Evolutionary conservation across 2,329 filamentous ascomycete genomes (phyloP).

Genomic region (Bimuria novae-zelandiae): DNA sequence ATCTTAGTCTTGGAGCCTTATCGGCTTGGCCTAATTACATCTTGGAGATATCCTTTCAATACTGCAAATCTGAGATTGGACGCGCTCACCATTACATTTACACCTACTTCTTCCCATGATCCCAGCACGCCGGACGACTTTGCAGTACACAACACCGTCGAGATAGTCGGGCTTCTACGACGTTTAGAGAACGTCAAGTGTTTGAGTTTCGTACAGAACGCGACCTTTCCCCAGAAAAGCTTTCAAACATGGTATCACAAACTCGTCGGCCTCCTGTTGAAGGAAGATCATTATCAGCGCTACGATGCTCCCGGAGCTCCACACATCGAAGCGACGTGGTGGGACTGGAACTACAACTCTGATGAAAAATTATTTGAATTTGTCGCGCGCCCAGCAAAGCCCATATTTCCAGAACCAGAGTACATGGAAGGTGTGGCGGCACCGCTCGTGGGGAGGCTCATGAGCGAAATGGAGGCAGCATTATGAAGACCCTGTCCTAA

Average conservation of each 20-base stretch:
- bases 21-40: constrained; percentile 35
- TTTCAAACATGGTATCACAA: constrained; percentile 47
- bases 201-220: constrained; percentile 43
- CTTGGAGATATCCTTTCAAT: constrained; percentile 44
- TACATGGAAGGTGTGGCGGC: constrained; percentile 47
- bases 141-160: constrained; percentile 37
- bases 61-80: constrained; percentile 35
- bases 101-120: constrained; percentile 17
- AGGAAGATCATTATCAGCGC: constrained; percentile 48
- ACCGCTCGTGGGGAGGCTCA: constrained; percentile 43
- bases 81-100: constrained; percentile 37
- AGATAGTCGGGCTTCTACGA: constrained; percentile 41
- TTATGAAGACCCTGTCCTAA: neutral
- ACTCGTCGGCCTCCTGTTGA: constrained; percentile 47
- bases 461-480: constrained; percentile 39
- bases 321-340: constrained; percentile 44
- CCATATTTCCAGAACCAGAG: constrained; percentile 38
- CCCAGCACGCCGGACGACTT: constrained; percentile 39
- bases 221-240: constrained; percentile 40
- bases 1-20: constrained; percentile 34
- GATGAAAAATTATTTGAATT: constrained; percentile 36
- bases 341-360: constrained; percentile 44
- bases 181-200: constrained; percentile 37
- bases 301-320: constrained; percentile 40
- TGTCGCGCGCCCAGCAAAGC: constrained; percentile 30